These are phyloP conservation scores for Umbilicus rupestris DNA, from an alignment of 164 flowering plant genomes.

Conservation along the genomic window DNA sequence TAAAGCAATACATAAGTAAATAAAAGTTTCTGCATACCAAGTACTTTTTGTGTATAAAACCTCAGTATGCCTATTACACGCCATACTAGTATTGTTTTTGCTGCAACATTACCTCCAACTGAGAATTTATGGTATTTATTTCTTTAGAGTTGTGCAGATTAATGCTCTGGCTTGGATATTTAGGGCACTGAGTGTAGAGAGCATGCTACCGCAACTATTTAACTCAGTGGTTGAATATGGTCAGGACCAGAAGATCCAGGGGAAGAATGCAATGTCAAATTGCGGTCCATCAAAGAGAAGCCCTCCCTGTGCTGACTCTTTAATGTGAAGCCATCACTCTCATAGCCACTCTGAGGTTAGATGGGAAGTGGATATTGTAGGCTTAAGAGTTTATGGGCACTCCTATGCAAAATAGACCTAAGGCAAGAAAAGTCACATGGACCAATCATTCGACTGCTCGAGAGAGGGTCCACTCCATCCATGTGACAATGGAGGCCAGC, in stretches of 20 bases:
- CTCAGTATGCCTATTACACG: neutral
- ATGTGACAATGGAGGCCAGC: no score
- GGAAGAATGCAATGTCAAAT: neutral
- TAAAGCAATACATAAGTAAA: neutral
- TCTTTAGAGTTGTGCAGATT: no score
- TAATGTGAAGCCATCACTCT: neutral
- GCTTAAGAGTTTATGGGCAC: no score
- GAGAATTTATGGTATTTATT: no score
- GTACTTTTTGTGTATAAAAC: neutral
- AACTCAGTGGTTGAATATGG: neutral
- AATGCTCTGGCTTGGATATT: neutral
- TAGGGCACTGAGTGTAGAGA: neutral
- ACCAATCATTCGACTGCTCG: no score
- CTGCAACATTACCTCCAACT: neutral
- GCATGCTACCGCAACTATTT: neutral
- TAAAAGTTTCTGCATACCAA: neutral
- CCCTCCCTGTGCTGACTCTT: neutral
- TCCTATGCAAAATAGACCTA: no score
- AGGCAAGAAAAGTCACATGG: no score
- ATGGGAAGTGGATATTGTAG: neutral
- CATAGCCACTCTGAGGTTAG: neutral
- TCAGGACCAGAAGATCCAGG: neutral
- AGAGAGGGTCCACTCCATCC: no score
- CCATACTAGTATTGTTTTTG: neutral
- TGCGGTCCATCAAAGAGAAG: neutral